These are phyloP conservation scores for Papiliotrema flavescens DNA, from an alignment of 1,284 basidiomycete species.

Conservation along the genomic window DNA sequence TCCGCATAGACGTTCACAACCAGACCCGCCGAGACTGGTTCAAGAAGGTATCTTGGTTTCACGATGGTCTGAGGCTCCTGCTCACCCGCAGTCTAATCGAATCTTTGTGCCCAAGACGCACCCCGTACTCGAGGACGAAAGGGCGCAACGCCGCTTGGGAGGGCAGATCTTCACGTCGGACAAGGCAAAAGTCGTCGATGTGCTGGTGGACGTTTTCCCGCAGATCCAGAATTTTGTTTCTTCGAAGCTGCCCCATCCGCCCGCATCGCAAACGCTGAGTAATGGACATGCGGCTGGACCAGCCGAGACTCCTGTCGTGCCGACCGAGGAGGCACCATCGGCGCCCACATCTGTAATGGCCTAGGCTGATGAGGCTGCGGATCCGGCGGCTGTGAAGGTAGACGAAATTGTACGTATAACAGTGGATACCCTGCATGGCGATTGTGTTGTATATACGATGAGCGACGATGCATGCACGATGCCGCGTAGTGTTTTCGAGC, in stretches of 20 bases:
- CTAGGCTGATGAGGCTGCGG: too few relatives aligned
- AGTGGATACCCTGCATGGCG: too few relatives aligned
- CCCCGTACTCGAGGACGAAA: conserved; percentile 39
- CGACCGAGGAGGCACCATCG: too few relatives aligned
- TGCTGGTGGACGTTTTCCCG: conserved; percentile 39
- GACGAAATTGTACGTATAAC: too few relatives aligned
- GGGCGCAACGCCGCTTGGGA: conserved; percentile 38
- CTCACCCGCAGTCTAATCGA: conserved; percentile 23
- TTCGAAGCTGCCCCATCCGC: conserved; percentile 14
- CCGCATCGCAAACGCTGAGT: neutral
- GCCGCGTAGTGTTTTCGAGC: too few relatives aligned
- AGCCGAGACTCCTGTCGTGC: neutral
- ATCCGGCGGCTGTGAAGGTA: too few relatives aligned
- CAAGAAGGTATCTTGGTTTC: conserved; percentile 22
- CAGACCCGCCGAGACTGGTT: conserved; percentile 43
- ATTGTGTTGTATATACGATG: too few relatives aligned
- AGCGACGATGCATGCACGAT: too few relatives aligned
- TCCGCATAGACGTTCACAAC: conserved; percentile 41
- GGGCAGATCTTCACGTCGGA: conserved; percentile 41
- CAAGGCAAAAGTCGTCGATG: conserved; percentile 43
- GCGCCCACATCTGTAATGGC: too few relatives aligned
- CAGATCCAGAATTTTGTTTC: conserved; percentile 40
- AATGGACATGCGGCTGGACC: neutral
- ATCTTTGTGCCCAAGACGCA: conserved; percentile 44
- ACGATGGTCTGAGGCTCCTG: neutral